Base-by-base conservation (phyloP, 192 early-diverging fungal species). In the Podila epicladia region DNA sequence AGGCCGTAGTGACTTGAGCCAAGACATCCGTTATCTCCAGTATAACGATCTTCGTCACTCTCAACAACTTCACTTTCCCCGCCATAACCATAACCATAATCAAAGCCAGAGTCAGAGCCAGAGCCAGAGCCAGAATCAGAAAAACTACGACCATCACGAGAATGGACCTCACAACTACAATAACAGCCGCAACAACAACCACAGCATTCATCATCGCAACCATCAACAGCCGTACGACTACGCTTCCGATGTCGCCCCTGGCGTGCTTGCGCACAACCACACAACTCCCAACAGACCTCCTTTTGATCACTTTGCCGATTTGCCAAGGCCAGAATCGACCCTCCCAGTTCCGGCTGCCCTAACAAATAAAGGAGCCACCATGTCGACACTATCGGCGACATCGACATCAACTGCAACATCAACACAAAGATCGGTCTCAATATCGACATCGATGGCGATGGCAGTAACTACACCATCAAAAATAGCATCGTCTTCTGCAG, bases 151-250 rank as follows among this genome's bases (percentile, higher is more conserved):
- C 1, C 35, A 9, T 6, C 11, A 37, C 35, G 35, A 9, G 35
- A 7, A 37, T 9, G 9, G 35, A 9, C 9, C 35, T 1, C 9
- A 37, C 35, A 9, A 9, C 35, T 1, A 37, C 9, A 37, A 33
- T 6, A 11, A 17, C 41, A 45, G 17, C 15, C 41, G 41, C 61
- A 3, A 35, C 61, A 35, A 22, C 35, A 62, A 32, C 33, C 61
- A 62, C 9, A 26, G 6, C 24, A 11, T 2, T 6, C 62, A 63
- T 13, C 35, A 37, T 13, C 33, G 12, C n/a, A 37, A 33, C 62
- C 41, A 22, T 64, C 35, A 64, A n/a, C 62, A 64, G 37, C 41
- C 41, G 13, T 33, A 33, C 24, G 62, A 8, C 33, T 64, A 37
- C 35, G 9, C 41, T 45, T 45, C 41, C 41, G 12, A 45, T 45